Evolutionary conservation across 164 flowering plant genomes (phyloP).

Genomic region (Annona squamosa): DNA sequence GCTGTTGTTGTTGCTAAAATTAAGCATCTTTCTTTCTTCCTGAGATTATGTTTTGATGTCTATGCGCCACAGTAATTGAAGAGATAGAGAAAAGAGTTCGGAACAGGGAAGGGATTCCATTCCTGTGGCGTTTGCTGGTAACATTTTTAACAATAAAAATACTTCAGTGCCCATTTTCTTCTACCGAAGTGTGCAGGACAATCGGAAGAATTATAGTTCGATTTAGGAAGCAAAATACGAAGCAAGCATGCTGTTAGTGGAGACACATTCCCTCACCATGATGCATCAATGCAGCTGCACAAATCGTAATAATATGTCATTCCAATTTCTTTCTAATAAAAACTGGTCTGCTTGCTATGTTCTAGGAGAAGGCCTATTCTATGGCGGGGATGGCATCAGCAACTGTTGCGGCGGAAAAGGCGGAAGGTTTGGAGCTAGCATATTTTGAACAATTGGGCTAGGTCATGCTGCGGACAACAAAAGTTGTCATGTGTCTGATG

Average conservation of each 20-base stretch:
- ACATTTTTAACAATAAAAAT: background rate
- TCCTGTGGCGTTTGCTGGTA: constrained; percentile 84
- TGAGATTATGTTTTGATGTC: background rate
- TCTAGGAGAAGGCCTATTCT: constrained; percentile 61
- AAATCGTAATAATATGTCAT: background rate
- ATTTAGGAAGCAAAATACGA: background rate
- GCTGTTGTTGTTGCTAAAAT: background rate
- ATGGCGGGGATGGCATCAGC: constrained; percentile 41
- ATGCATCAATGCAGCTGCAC: background rate
- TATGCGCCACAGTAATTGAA: constrained; percentile 48
- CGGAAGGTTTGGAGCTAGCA: constrained; percentile 41
- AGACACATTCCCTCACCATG: background rate
- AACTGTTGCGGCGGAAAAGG: constrained; percentile 34
- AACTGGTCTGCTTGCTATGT: background rate
- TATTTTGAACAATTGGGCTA: constrained; percentile 33
- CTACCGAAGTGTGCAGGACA: background rate
- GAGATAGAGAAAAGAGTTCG: constrained; percentile 50
- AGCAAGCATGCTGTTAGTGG: background rate
- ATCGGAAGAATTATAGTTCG: background rate
- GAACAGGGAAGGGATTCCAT: constrained; percentile 58
- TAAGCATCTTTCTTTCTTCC: background rate
- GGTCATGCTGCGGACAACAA: background rate
- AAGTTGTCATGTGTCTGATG: background rate
- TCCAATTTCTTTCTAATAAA: background rate
- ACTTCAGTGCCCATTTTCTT: too few species aligned